Evolutionary conservation across 2,329 filamentous ascomycete species (phyloP), one percentile per base, ranked within the genome.

Genomic region (Septoria petroselini): DNA sequence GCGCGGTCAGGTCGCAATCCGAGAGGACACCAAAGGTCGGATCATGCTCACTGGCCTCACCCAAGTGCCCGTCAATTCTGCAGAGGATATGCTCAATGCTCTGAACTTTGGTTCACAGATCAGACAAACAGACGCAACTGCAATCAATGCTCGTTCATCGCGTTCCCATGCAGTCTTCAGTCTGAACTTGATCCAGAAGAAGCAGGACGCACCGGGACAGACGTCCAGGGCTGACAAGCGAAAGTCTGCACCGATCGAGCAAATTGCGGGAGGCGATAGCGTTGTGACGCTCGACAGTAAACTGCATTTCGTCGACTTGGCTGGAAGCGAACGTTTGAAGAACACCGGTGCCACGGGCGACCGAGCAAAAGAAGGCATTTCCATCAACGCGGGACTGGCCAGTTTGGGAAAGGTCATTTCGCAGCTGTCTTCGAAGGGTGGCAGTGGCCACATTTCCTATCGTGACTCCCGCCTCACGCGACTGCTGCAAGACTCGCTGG

Each of bases 341-440:
- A 97, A 98, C 63, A 98, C 93, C 0, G 89, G 90, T 27, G 93
- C 93, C 0, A 91, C 95, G 56, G 93, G 93, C 35, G 93, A 97
- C 62, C 82, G 93, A 50, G 93, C 93, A 31, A 91, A 84, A 68
- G 93, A 98, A 70, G 93, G 93, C 61, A 98, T 98, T 53, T 95
- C 91, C 9, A 98, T 98, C 76, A 98, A 98, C 65, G 93, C 88
- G 31, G 93, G 93, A 52, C 80, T 98, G 53, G 93, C 93, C 41
- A 91, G 91, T 53, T 76, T 98, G 19, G 93, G 93, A 66, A 98
- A 98, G 70, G 93, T 98, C 69, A 98, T 98, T 65, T 95, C 93
- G 27, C 93, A 98, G 71, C 79, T 98, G 34, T 98, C 93, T 1
- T 95, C 91, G 14, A 86, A 91, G 52, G 84, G 90, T 58, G 75